Base-by-base conservation (phyloP, 306 rosid genomes). In the Hippophae gyantsensis region DNA sequence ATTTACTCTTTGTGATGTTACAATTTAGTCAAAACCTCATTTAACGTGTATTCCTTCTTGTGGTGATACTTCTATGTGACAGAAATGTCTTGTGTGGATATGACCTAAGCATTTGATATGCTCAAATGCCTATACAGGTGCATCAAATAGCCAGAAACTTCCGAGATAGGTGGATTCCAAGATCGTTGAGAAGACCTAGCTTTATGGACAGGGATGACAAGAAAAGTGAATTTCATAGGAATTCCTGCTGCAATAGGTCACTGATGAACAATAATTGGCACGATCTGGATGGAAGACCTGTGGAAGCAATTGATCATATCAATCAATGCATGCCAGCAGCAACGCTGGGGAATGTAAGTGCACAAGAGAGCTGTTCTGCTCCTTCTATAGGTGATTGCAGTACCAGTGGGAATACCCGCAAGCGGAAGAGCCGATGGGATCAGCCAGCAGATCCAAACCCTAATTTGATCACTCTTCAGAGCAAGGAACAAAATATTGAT, bases 351-450 rank as follows among this genome's bases (percentile, higher is more conserved):
- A 79, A 78, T 74, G 61, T 69, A 51, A 67, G 74, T 62, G 10
- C 67, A 73, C 88, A 62, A 66, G 95, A 76, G 46, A 74, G 79
- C 61, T 58, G 69, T 74, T 74, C 89, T 64, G 72, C 72, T 18
- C 48, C 56, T 44, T 51, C 76, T 69, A 55, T 48, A 40, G 76
- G 76, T 75, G 83, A 68, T 42, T 57, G 54, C 69, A 74, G 66
- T 58, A 63, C 54, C 51, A 68, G 65, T 26, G 84, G 65, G 61
- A 69, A 58, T 67, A 70, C 73, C 43, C 95, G 95, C 8, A 93
- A 93, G 71, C 95, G 99, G 48, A 93, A 89, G 68, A 93, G 97
- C 72, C 83, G 99, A 69, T 93, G 99, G 99, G 99, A 93, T 81
- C 95, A 89, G 61, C 97, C 95, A 47, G 90, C 90, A 8, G 90